A percentile compares a stretch with the other conserved stretches of the same genome.
phyloP scores from a whole-genome alignment of 176 grass and related monocot species.

The Paspalum notatum region DNA sequence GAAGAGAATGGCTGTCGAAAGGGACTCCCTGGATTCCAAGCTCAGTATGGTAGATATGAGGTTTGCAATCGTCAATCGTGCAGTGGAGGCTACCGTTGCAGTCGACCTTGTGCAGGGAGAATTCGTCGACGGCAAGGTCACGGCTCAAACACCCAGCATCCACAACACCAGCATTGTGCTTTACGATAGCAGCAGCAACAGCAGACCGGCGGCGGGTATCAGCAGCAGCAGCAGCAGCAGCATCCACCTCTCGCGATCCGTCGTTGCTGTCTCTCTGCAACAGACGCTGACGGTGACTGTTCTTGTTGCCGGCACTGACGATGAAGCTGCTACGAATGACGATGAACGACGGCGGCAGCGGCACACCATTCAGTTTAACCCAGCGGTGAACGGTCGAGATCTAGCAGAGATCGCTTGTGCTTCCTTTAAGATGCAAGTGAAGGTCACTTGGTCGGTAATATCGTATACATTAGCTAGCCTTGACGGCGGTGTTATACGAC shows the following conservation, averaged over 20 bases:
- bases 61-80: background rate
- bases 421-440: too few species aligned
- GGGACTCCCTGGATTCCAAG: background rate
- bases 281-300: background rate
- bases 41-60: background rate
- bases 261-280: background rate
- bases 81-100: background rate
- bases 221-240: background rate
- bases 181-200: background rate
- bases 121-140: background rate
- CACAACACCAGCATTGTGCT: background rate
- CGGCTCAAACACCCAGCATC: background rate
- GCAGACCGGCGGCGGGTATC: background rate
- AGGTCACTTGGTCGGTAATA: too few species aligned
- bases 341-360: too few species aligned
- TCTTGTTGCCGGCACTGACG: background rate
- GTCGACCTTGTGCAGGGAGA: background rate
- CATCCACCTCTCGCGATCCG: background rate
- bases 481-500: too few species aligned
- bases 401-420: background rate
- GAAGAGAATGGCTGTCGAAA: background rate
- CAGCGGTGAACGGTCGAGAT: background rate
- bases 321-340: too few species aligned
- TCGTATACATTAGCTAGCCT: too few species aligned
- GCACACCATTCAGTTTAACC: background rate